A percentile compares a stretch with the other conserved stretches of the same genome.
Evolutionary conservation across 129 eudicot genomes (phyloP).

Genomic region (Saussurea involucrata): DNA sequence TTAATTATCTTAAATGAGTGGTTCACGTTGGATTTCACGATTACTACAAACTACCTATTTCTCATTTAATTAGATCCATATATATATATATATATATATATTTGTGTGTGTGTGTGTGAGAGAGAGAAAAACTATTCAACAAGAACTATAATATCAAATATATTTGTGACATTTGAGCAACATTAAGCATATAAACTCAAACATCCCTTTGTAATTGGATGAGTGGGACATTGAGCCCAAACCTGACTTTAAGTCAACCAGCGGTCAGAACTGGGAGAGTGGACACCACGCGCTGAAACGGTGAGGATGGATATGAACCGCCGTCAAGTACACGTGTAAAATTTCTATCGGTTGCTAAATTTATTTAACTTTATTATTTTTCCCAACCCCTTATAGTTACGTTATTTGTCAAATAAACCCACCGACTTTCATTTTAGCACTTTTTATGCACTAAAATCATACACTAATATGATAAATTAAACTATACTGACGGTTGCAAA

Average conservation of each 20-base stretch:
- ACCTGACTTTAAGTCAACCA: conserved; percentile 10
- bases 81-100: no score
- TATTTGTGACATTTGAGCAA: no score
- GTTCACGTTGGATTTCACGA: no score
- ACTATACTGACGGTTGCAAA: neutral
- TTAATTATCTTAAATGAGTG: no score
- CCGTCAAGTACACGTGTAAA: conserved; percentile 31
- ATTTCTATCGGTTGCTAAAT: conserved; percentile 17
- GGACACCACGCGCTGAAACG: conserved; percentile 9
- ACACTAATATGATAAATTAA: neutral
- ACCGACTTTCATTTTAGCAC: neutral
- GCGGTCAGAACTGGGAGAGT: conserved; percentile 23
- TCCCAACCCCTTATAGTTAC: conserved; percentile 6
- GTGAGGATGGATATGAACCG: conserved; percentile 16
- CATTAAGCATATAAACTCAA: neutral
- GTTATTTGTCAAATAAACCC: neutral
- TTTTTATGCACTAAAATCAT: neutral
- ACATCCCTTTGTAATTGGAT: neutral
- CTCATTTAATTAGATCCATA: no score
- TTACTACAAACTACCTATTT: no score
- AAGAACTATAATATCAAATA: no score
- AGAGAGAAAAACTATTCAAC: no score
- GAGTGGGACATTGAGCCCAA: conserved; percentile 6
- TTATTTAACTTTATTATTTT: neutral
- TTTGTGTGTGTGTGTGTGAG: no score